Base-by-base conservation (phyloP, 1,284 basidiomycete species). In the Apiotrichum gracile region DNA sequence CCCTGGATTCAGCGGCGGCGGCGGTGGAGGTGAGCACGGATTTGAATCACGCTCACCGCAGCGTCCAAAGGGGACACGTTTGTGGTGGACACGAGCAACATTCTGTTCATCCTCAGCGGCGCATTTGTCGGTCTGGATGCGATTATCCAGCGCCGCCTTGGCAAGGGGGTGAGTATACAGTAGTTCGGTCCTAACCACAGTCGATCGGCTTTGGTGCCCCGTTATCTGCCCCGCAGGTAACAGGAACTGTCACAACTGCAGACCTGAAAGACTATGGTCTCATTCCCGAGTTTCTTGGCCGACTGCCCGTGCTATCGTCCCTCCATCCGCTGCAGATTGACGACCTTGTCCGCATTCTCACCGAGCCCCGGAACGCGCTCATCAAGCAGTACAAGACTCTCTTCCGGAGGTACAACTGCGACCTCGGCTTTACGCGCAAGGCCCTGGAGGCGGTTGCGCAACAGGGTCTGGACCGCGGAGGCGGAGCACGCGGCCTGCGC, bases 231-330 rank as follows among this genome's bases (percentile, higher is more conserved):
- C 54, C 53, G 9, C 29, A 52, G 21, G 38, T 31, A 14, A 43
- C 22, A 2, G 59, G 33, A 53, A 62, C 14, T 33, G 65, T 44
- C 42, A 72, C 69, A 1, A 69, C 71, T 0, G 51, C 64, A 81
- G 93, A 97, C 76, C 78, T 97, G 13, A 81, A 88, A 13, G 82
- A 85, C 78, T 97, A 87, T 63, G 92, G 93, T 1, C 86, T 96
- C 60, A 97, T 97, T 54, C 93, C 93, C 10, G 93, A 96, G 57
- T 96, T 97, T 67, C 81, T 94, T 38, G 91, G 89, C 22, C 86
- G 93, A 29, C 75, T 96, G 19, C 93, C 93, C 5, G 87, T 90
- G 31, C 80, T 92, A 37, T 90, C 91, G 1, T 84, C 89, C 0
- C 80, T 97, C 12, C 77, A 85, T 16, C 85, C 88, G 5, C 79